Evolutionary conservation across 345 rosid species (phyloP).

Genomic region (Salix koriyanagi): DNA sequence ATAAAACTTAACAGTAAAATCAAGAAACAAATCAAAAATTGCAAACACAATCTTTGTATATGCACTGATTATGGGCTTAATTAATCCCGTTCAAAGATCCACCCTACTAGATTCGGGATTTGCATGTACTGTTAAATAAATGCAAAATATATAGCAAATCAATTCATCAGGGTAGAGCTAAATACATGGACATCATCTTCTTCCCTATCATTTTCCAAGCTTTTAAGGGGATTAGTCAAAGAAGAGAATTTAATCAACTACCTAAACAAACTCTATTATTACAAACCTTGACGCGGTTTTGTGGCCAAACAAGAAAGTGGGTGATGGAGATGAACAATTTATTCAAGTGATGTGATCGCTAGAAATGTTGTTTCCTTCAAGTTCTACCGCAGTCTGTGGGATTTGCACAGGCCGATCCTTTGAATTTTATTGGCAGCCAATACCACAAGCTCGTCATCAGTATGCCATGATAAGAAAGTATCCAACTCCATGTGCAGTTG

Average conservation of each 20-base stretch:
- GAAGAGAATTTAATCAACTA: background rate
- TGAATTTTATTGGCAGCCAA: constrained; percentile 12
- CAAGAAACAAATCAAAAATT: background rate
- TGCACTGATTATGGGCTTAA: background rate
- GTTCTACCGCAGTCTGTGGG: constrained; percentile 42
- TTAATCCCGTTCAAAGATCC: background rate
- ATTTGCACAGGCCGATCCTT: constrained; percentile 36
- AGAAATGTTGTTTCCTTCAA: background rate
- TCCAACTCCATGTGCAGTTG: constrained; percentile 11
- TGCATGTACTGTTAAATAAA: too few relatives aligned
- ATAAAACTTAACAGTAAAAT: background rate
- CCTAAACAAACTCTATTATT: background rate
- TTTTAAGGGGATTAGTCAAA: constrained; percentile 1
- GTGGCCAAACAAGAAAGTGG: constrained; percentile 1
- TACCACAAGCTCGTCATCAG: constrained; percentile 8
- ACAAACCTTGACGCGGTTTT: constrained; percentile 37
- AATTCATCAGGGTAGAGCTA: background rate
- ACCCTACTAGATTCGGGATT: background rate
- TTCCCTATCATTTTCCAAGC: background rate
- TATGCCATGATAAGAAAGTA: constrained; percentile 3
- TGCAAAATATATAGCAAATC: background rate
- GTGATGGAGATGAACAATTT: background rate
- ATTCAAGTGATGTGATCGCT: constrained; percentile 17
- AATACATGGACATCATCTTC: background rate
- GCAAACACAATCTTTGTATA: background rate